Evolutionary conservation across 2,329 filamentous ascomycete genomes (phyloP).

Genomic region (Microthyrium microscopicum): DNA sequence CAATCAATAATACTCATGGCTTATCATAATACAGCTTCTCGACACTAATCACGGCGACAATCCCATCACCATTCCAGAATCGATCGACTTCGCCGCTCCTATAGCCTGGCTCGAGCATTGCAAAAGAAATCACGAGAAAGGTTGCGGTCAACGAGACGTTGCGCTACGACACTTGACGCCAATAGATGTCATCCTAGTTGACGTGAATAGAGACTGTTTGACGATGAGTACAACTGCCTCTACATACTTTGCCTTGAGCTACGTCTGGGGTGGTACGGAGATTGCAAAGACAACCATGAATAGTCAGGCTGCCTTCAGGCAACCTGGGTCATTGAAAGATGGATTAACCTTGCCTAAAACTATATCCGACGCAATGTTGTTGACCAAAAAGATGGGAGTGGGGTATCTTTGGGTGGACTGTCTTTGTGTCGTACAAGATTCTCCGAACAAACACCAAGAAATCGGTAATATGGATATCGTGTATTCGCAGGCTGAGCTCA

Average conservation of each 20-base stretch:
- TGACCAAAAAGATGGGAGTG: slow-evolving; percentile 4
- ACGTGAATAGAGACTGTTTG: background rate
- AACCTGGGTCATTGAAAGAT: background rate
- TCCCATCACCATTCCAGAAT: too few species aligned
- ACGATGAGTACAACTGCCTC: background rate
- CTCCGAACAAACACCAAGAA: background rate
- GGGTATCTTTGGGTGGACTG: slow-evolving; percentile 11
- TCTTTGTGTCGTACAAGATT: slow-evolving; percentile 10
- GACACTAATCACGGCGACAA: too few species aligned
- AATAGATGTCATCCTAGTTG: too few species aligned
- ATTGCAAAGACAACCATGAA: background rate
- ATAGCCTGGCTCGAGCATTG: too few species aligned
- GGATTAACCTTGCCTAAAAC: slow-evolving; percentile 3
- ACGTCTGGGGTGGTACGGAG: slow-evolving; percentile 7
- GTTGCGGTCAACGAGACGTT: too few species aligned
- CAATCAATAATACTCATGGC: too few species aligned
- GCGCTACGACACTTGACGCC: too few species aligned
- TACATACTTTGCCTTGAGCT: slow-evolving; percentile 8
- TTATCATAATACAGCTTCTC: too few species aligned
- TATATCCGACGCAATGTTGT: slow-evolving; percentile 5
- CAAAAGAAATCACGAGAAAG: too few species aligned
- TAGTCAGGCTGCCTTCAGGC: background rate
- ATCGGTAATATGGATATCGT: slow-evolving; percentile 9
- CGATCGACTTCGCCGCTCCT: too few species aligned
- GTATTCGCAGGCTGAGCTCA: slow-evolving; percentile 8